Evolutionary conservation across 2,329 filamentous ascomycete genomes (phyloP).

Genomic region (Huntiella bhutanensis): DNA sequence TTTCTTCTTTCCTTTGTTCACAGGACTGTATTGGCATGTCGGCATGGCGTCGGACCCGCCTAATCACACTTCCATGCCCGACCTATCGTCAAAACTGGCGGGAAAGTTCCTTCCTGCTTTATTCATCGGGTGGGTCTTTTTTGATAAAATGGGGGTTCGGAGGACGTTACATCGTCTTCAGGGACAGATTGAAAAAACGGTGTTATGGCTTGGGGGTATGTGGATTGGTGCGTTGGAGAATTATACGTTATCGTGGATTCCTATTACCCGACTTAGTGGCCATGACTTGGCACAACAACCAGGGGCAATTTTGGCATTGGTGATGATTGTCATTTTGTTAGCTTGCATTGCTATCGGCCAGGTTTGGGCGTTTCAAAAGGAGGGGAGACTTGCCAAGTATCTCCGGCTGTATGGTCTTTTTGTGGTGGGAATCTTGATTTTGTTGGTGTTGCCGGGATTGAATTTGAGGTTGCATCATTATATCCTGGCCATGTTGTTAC

Average conservation of each 20-base stretch:
- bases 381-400: constrained; percentile 61
- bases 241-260: constrained; percentile 87
- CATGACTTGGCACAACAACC: constrained; percentile 81
- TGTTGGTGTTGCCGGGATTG: constrained; percentile 55
- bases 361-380: constrained; percentile 68
- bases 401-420: constrained; percentile 61
- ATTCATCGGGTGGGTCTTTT: constrained; percentile 77
- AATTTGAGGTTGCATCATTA: constrained; percentile 89
- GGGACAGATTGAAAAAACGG: constrained; percentile 73
- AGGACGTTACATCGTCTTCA: constrained; percentile 53
- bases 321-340: constrained; percentile 56
- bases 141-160: constrained; percentile 59
- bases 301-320: constrained; percentile 66
- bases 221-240: constrained; percentile 89
- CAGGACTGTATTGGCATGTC: constrained; percentile 73
- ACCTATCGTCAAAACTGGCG: constrained; percentile 56
- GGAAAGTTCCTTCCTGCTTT: constrained; percentile 72
- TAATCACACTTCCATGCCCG: constrained; percentile 42
- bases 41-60: constrained; percentile 81
- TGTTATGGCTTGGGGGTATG: constrained; percentile 75
- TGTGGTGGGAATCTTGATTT: constrained; percentile 44
- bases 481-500: constrained; percentile 66
- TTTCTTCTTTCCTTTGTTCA: constrained; percentile 73
- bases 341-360: constrained; percentile 52
- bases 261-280: constrained; percentile 75